These are phyloP conservation scores for Penicillium chermesinum DNA, from an alignment of 495 filamentous ascomycete species.

Conservation along the genomic window DNA sequence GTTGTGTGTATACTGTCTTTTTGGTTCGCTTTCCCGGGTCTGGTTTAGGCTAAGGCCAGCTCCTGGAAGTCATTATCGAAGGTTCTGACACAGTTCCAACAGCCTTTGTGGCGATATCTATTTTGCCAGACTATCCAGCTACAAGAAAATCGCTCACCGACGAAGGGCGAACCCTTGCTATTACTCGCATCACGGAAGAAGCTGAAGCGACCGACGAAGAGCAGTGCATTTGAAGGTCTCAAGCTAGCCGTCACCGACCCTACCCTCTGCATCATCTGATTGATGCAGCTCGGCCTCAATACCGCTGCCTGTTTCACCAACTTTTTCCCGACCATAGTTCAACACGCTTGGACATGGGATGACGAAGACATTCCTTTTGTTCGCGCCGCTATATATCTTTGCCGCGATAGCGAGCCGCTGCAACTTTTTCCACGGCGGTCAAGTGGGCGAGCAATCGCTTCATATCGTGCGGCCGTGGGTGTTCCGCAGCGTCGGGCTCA, in stretches of 20 bases:
- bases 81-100: conserved; percentile 25
- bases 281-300: conserved; percentile 35
- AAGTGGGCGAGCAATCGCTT: conserved; percentile 33
- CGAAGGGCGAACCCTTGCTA: conserved; percentile 35
- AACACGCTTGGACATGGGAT: conserved; percentile 33
- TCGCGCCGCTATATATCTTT: conserved; percentile 43
- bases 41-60: not conserved
- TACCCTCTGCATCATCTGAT: conserved; percentile 34
- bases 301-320: conserved; percentile 37
- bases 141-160: conserved; percentile 33
- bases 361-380: conserved; percentile 35
- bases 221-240: conserved; percentile 31
- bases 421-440: conserved; percentile 33
- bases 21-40: too few species aligned
- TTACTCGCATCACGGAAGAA: conserved; percentile 31
- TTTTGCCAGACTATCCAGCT: conserved; percentile 35
- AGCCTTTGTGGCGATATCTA: conserved; percentile 23
- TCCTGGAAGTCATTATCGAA: conserved; percentile 23
- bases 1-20: conserved; percentile 33
- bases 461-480: conserved; percentile 37
- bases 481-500: conserved; percentile 32
- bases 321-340: conserved; percentile 42
- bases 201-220: conserved; percentile 33
- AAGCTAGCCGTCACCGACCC: conserved; percentile 38
- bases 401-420: conserved; percentile 31